Base-by-base conservation (phyloP, 2,329 filamentous ascomycete species). In the Leptographium wingfieldii region DNA sequence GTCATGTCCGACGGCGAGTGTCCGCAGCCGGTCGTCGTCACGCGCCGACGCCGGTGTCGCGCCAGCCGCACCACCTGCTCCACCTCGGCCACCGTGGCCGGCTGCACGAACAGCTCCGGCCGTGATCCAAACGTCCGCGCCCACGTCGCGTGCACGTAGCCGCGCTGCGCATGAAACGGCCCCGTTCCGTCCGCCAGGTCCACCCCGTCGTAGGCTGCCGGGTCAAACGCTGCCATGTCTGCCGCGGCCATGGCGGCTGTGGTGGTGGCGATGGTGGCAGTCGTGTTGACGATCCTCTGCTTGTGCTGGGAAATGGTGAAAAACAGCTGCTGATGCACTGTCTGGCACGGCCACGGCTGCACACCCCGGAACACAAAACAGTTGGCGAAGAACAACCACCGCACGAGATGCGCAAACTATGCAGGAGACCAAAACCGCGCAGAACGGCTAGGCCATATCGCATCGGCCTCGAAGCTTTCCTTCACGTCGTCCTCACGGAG, bases 1-100 rank as follows among this genome's bases (percentile, higher is more conserved):
- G 92, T 97, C 52, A 99, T 76, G 68, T 92, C 87, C 64, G 88
- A 95, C 9, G 92, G 94, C 59, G 92, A 96, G 76, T 99, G 92
- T 60, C 86, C 90, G 67, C 88, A 92, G 62, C 94, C 92, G n/a
- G 92, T 87, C 6, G 88, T 88, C 43, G 92, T 87, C 61, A 99
- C 76, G 62, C 91, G 86, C 55, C 89, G 85, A 51, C 91, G 84
- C 73, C 88, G 94, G 73, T 79, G 81, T 61, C 88, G 86, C 6
- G 94, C 94, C 27, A 96, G 81, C 51, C 80, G 85, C 63, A 96
- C 82, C 57, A 88, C 78, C 71, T 95, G 92, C 71, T 92, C 87
- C 65, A 99, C 82, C 73, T 97, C 92, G 16, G 77, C 76, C 57
- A 94, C 77, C 1, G 85, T 86, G 67, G 88, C 81, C 2, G 94